Percentiles rank a stretch among this genome's conserved stretches.
Conservation (phyloP, 495 filamentous ascomycete species). For the Entonaema liquescens region DNA sequence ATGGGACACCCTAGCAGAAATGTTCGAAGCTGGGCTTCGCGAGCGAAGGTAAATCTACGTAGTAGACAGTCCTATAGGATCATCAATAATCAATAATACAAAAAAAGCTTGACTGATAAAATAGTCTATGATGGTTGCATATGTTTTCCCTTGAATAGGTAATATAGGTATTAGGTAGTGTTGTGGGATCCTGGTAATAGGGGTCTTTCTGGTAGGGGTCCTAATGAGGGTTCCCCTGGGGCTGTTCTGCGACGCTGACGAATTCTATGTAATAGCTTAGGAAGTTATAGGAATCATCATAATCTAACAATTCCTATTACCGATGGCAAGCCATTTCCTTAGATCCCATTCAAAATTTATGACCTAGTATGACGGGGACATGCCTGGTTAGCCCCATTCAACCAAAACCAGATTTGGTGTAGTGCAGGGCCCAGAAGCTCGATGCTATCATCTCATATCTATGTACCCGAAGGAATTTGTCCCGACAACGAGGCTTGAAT, state of each 20-base stretch:
- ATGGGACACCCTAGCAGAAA: conserved; percentile 68
- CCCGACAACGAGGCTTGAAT: not conserved
- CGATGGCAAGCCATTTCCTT: conserved; percentile 19
- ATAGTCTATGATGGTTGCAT: conserved; percentile 12
- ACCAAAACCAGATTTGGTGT: conserved; percentile 7
- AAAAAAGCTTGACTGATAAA: not conserved
- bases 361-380: conserved; percentile 25
- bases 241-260: not conserved
- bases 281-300: not conserved
- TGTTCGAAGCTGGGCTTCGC: conserved; percentile 61
- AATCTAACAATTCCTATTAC: not conserved
- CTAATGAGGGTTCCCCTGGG: not conserved
- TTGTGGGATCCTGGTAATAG: not conserved
- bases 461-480: not conserved
- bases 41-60: conserved; percentile 29
- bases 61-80: not conserved
- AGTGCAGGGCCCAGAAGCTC: not conserved
- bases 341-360: conserved; percentile 12
- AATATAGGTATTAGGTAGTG: too few species aligned
- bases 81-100: not conserved
- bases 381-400: not conserved
- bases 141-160: too few species aligned
- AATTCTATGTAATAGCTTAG: not conserved
- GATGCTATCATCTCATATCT: not conserved
- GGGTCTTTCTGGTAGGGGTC: not conserved